These are phyloP conservation scores for Teunomyces atbi DNA, from an alignment of 805 yeast species.

Conservation along the genomic window DNA sequence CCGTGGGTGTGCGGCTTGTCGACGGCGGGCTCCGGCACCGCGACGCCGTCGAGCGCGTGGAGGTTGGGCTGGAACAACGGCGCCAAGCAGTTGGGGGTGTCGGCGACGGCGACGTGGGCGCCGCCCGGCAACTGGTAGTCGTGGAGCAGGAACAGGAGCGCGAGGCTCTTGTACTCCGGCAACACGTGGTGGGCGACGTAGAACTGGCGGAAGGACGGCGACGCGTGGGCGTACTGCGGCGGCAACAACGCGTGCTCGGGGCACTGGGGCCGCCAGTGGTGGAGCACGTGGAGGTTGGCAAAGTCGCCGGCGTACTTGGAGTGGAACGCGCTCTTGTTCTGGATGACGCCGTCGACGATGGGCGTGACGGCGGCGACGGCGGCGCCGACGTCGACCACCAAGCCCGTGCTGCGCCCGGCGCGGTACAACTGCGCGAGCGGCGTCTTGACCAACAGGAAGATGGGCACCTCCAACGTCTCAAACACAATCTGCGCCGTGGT, in stretches of 20 bases:
- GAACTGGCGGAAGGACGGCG: conserved; percentile 35
- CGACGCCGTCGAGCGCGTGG: conserved; percentile 41
- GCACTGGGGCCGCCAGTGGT: conserved; percentile 35
- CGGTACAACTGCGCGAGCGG: conserved; percentile 79
- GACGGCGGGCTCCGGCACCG: conserved; percentile 33
- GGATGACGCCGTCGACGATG: conserved; percentile 69
- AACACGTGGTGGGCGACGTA: conserved; percentile 34
- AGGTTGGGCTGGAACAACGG: conserved; percentile 67
- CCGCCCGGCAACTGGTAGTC: conserved; percentile 64
- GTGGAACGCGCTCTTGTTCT: conserved; percentile 61
- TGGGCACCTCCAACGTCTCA: conserved; percentile 71
- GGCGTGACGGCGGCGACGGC: conserved; percentile 72
- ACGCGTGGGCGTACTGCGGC: conserved; percentile 11
- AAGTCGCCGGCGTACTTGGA: conserved; percentile 85
- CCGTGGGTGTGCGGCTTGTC: conserved; percentile 51
- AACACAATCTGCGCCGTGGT: conserved; percentile 71
- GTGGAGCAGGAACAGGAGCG: conserved; percentile 17
- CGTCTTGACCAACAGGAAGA: conserved; percentile 69
- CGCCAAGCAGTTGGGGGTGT: conserved; percentile 55
- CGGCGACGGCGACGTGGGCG: conserved; percentile 42
- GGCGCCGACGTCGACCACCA: conserved; percentile 80
- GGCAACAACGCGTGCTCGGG: conserved; percentile 17
- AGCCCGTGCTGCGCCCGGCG: conserved; percentile 72
- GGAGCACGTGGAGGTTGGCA: conserved; percentile 60
- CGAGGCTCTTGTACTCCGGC: conserved; percentile 34